phyloP scores from a whole-genome alignment of 192 early-diverging fungal species.

The Dimargaris verticillata region DNA sequence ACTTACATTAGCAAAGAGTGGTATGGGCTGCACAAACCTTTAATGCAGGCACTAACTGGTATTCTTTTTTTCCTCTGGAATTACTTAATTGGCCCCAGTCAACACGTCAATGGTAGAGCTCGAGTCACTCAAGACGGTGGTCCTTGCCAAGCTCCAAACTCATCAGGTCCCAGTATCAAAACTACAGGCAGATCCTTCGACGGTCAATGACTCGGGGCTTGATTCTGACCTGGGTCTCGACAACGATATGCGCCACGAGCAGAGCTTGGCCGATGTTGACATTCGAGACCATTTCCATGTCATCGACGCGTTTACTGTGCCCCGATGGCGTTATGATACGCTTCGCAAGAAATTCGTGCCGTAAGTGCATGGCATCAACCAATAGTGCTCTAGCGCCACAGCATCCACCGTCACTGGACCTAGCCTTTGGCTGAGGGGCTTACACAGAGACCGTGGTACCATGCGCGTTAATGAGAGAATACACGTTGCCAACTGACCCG shows the following conservation, averaged over 20 bases:
- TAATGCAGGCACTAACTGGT: no score
- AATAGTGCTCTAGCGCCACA: no score
- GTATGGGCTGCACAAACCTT: no score
- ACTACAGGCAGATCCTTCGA: background rate
- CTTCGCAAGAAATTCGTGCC: slow-evolving; percentile 44
- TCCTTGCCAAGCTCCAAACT: slow-evolving; percentile 17
- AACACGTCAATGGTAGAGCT: slow-evolving; percentile 24
- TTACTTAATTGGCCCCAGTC: slow-evolving; percentile 1
- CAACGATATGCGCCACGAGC: slow-evolving; percentile 13
- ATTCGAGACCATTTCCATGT: slow-evolving; percentile 41
- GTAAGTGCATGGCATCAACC: slow-evolving; percentile 13
- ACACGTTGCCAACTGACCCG: no score
- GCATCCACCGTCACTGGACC: no score
- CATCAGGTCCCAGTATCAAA: slow-evolving; percentile 8
- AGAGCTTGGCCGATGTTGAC: slow-evolving; percentile 19
- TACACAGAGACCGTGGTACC: no score
- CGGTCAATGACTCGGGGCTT: background rate
- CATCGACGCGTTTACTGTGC: slow-evolving; percentile 58
- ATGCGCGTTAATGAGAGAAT: no score
- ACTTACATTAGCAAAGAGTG: no score
- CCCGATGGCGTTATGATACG: slow-evolving; percentile 46
- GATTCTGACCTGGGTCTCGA: slow-evolving; percentile 11
- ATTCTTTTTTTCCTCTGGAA: background rate
- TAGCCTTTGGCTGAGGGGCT: no score
- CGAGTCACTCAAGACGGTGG: slow-evolving; percentile 19